Evolutionary conservation across 257 asterid genomes (phyloP).

Genomic region (Petunia secreta): DNA sequence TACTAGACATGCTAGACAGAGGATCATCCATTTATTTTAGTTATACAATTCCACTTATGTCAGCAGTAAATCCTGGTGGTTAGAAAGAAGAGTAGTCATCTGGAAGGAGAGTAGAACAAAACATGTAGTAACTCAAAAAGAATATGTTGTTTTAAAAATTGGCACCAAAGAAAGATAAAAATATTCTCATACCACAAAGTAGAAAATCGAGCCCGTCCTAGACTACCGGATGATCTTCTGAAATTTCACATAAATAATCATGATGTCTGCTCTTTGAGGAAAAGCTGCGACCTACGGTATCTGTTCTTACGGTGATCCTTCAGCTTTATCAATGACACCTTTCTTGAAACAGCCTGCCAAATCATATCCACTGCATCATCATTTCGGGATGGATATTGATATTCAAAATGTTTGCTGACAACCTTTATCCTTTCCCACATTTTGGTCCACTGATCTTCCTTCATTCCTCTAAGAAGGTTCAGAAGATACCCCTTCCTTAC

Average conservation of each 20-base stretch:
- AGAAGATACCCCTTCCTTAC: slow-evolving; percentile 66
- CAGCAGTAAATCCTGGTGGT: neutral
- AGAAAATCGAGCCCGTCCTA: slow-evolving; percentile 8
- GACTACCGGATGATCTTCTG: neutral
- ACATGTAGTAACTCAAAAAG: neutral
- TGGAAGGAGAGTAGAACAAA: neutral
- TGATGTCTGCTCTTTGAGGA: slow-evolving; percentile 7
- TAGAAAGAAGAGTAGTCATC: neutral
- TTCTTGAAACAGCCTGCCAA: slow-evolving; percentile 73
- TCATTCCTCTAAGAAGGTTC: slow-evolving; percentile 62
- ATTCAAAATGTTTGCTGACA: slow-evolving; percentile 55
- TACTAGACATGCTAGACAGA: neutral
- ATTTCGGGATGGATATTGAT: slow-evolving; percentile 62
- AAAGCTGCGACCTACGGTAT: slow-evolving; percentile 50
- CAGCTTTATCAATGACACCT: slow-evolving; percentile 44
- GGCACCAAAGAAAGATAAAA: neutral
- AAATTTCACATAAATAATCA: slow-evolving; percentile 15
- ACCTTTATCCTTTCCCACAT: slow-evolving; percentile 75
- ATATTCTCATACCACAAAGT: neutral
- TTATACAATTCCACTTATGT: neutral
- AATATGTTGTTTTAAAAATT: slow-evolving; percentile 8
- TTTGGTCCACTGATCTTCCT: slow-evolving; percentile 57
- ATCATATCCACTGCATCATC: slow-evolving; percentile 91
- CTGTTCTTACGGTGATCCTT: slow-evolving; percentile 59
- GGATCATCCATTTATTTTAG: neutral